Conservation (phyloP, 2,329 filamentous ascomycete genomes). For the Fusarium irregulare region DNA sequence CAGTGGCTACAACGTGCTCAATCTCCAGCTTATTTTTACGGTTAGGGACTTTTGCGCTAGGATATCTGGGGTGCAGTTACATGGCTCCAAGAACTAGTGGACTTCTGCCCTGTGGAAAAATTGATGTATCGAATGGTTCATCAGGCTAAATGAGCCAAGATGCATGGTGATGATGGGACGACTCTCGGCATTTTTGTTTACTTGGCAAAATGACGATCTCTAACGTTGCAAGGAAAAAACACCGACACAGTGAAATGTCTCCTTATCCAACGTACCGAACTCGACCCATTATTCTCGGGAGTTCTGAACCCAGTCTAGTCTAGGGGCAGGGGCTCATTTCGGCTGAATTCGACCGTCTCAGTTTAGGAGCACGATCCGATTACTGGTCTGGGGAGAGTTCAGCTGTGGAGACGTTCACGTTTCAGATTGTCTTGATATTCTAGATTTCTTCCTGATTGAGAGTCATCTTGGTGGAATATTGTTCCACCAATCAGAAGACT, state of each 20-base stretch:
- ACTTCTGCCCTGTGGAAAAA: not conserved
- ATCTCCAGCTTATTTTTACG: not conserved
- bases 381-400: not conserved
- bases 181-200: conserved; percentile 4
- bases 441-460: conserved; percentile 11
- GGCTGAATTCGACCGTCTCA: not conserved
- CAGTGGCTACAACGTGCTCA: not conserved
- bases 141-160: not conserved
- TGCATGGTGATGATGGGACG: not conserved
- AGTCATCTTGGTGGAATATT: conserved; percentile 7
- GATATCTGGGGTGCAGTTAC: not conserved
- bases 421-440: conserved; percentile 9
- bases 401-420: not conserved
- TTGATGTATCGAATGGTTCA: not conserved
- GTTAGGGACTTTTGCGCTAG: not conserved
- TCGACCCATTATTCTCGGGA: not conserved
- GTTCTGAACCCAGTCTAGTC: not conserved
- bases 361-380: not conserved
- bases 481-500: not conserved
- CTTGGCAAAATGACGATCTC: not conserved
- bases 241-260: not conserved
- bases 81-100: not conserved
- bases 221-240: not conserved
- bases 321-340: not conserved
- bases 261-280: not conserved